Percentiles rank a stretch among this genome's conserved stretches.
phyloP scores from a whole-genome alignment of 495 filamentous ascomycete species.

The Sordaria brevicollis region DNA sequence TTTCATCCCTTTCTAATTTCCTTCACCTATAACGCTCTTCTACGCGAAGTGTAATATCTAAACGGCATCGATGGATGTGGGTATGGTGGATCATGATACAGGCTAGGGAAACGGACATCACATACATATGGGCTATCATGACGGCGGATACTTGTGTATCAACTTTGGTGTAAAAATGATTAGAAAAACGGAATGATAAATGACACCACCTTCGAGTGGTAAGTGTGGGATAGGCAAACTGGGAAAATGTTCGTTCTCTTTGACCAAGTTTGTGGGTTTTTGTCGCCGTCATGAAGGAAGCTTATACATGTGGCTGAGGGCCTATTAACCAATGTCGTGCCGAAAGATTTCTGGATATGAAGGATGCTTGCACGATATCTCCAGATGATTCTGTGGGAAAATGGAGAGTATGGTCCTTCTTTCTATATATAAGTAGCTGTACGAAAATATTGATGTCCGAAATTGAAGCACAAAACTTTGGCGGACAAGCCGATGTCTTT shows the following conservation, averaged over 20 bases:
- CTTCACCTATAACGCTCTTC: not conserved
- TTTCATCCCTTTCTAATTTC: not conserved
- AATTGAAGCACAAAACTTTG: not conserved
- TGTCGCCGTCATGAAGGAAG: not conserved
- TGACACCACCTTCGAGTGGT: not conserved
- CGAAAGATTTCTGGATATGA: not conserved
- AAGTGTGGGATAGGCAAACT: not conserved
- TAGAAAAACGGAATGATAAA: not conserved
- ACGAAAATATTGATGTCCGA: not conserved
- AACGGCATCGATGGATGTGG: slow-evolving; percentile 45
- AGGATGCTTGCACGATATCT: not conserved
- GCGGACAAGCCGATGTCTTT: not conserved
- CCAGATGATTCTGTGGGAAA: not conserved
- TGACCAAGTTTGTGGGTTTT: not conserved
- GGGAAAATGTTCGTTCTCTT: not conserved
- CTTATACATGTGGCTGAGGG: not conserved
- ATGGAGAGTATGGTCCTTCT: too few relatives aligned
- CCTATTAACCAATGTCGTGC: not conserved
- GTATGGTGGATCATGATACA: slow-evolving; percentile 4
- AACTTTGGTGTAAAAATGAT: not conserved
- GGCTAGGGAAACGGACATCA: not conserved
- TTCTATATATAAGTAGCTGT: not conserved
- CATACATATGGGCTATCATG: not conserved
- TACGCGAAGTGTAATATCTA: slow-evolving; percentile 11
- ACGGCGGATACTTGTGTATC: not conserved